Conservation (phyloP, 164 flowering plant genomes). For the Piper longum region DNA sequence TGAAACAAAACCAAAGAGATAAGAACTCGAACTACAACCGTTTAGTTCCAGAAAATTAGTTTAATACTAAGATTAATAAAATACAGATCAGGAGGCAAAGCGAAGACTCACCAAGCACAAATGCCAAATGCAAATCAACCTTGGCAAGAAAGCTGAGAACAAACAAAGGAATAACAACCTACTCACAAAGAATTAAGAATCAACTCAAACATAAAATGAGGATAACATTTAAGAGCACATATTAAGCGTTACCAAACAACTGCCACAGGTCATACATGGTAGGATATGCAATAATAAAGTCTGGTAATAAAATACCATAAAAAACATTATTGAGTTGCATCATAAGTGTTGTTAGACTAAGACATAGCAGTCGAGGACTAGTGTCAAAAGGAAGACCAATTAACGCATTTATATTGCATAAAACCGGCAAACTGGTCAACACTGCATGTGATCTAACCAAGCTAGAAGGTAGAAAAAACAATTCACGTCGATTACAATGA, state of each 20-base stretch:
- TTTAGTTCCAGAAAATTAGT: background rate
- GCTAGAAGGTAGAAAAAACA: no score
- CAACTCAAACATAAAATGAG: background rate
- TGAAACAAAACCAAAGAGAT: conserved; percentile 16
- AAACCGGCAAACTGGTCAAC: no score
- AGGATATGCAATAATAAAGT: background rate
- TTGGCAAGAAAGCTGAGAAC: conserved; percentile 54
- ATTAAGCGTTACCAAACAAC: background rate
- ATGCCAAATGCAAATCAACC: conserved; percentile 32
- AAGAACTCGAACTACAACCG: background rate
- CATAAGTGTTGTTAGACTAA: no score
- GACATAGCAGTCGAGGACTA: no score
- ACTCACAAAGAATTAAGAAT: conserved; percentile 6
- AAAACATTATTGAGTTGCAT: background rate
- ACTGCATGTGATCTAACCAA: no score
- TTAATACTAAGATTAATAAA: no score
- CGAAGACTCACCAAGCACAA: conserved; percentile 32
- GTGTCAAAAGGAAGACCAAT: no score
- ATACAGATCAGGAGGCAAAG: conserved; percentile 7
- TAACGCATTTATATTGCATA: no score
- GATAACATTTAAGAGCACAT: background rate
- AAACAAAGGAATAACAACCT: conserved; percentile 42
- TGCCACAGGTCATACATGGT: background rate
- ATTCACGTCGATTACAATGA: no score
- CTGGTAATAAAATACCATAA: background rate